Evolutionary conservation across 2,329 filamentous ascomycete species (phyloP), one percentile per base, ranked within the genome.

Genomic region (Claviceps lovelessii): DNA sequence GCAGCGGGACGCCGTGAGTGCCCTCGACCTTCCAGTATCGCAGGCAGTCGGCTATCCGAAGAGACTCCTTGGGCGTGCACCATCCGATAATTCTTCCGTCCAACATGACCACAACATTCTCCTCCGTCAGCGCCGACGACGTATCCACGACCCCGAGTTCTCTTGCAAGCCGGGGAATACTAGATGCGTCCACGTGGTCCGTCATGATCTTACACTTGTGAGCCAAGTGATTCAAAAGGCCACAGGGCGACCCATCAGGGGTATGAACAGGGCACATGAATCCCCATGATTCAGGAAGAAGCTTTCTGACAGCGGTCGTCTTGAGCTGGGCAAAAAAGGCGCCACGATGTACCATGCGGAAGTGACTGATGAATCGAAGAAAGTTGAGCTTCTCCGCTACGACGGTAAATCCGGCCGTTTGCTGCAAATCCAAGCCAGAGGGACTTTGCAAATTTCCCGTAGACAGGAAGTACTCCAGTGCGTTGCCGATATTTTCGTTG

Each of bases 371-470:
- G 73, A 97, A 98, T 64, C 93, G 88, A 65, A 95, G 83, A 68
- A 97, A 98, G 73, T 98, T 98, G 67, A 98, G 91, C 77, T 97
- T 97, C 68, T 98, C 93, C 3, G 93, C 93, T 52, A 97, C 90
- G 52, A 98, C 90, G 0, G 89, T 95, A 70, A 95, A 98, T 58
- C 93, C 93, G 13, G 91, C 93, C 0, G 86, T 85, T 70, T 98
- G 93, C 67, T 97, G 93, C 64, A 96, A 71, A 77, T 98, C 93
- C 45, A 98, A 77, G 60, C 93, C 93, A 35, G 88, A 95, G 15
- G 88, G 84, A 74, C 88, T 95, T 64, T 89, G 83, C 49, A 98
- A 74, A 64, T 98, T 98, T 61, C 93, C 93, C 0, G 93, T 98
- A 0, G 91, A 95, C 58, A 98, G 73, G 71, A 98, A 98, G 68